Evolutionary conservation across 345 rosid species (phyloP).

Genomic region (Adansonia digitata): DNA sequence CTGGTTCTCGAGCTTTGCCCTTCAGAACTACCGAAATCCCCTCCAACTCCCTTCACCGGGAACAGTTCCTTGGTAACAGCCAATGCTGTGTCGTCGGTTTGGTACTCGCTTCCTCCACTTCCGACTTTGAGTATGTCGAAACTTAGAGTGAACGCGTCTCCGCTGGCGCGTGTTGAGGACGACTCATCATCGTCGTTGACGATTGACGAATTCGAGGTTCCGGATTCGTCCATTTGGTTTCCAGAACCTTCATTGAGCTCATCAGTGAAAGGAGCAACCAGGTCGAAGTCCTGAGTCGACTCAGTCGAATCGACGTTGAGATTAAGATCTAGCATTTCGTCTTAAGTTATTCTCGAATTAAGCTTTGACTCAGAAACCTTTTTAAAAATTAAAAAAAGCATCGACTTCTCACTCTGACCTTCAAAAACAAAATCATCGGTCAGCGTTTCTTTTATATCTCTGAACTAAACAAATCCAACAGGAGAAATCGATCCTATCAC

Average conservation of each 20-base stretch:
- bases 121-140: conserved; percentile 66
- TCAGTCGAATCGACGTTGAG: conserved; percentile 54
- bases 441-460: neutral
- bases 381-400: neutral
- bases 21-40: conserved; percentile 20
- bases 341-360: neutral
- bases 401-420: conserved; percentile 5
- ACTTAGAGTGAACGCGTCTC: conserved; percentile 37
- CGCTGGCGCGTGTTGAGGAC: conserved; percentile 49
- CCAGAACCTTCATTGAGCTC: conserved; percentile 40
- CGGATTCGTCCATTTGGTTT: conserved; percentile 48
- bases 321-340: conserved; percentile 81
- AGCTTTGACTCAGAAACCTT: neutral
- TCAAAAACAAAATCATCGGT: conserved; percentile 19
- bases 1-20: conserved; percentile 39
- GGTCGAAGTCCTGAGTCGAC: conserved; percentile 47
- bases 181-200: conserved; percentile 81
- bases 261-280: conserved; percentile 19
- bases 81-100: conserved; percentile 9
- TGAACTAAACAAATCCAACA: conserved; percentile 6
- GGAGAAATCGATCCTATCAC: conserved; percentile 21
- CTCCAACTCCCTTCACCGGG: conserved; percentile 36
- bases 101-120: conserved; percentile 22
- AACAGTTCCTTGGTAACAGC: conserved; percentile 58
- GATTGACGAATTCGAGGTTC: conserved; percentile 68